Conservation (phyloP, 2,329 filamentous ascomycete genomes). For the Pezicula carpinea region DNA sequence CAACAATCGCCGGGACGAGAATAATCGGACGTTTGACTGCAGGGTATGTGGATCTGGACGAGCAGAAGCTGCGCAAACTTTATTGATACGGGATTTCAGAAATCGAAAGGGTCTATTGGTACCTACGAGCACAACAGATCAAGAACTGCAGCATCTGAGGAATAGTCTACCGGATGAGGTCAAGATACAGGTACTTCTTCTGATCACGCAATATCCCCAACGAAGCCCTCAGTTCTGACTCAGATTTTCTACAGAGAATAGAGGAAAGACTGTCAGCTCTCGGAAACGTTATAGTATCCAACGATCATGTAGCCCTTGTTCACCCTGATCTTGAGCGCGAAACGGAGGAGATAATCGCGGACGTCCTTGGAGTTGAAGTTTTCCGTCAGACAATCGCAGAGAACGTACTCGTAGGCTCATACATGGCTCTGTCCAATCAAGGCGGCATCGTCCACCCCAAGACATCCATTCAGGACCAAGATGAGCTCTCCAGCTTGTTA, state of each 20-base stretch:
- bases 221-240: background rate
- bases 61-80: background rate
- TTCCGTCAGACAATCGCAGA: slow-evolving; percentile 94
- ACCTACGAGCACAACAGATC: slow-evolving; percentile 92
- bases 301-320: slow-evolving; percentile 94
- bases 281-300: slow-evolving; percentile 93
- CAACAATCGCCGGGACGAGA: slow-evolving; percentile 91
- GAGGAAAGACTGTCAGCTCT: slow-evolving; percentile 94
- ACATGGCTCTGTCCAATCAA: slow-evolving; percentile 95
- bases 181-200: slow-evolving; percentile 59
- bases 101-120: slow-evolving; percentile 97
- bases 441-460: slow-evolving; percentile 97
- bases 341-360: slow-evolving; percentile 97
- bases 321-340: slow-evolving; percentile 96
- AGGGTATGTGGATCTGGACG: slow-evolving; percentile 52
- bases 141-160: slow-evolving; percentile 94
- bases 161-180: slow-evolving; percentile 90
- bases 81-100: slow-evolving; percentile 36
- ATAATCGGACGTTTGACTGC: slow-evolving; percentile 95
- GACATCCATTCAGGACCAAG: slow-evolving; percentile 95
- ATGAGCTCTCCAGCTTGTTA: slow-evolving; percentile 87
- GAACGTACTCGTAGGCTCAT: slow-evolving; percentile 92
- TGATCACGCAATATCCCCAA: background rate
- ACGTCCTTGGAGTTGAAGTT: slow-evolving; percentile 84
- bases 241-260: slow-evolving; percentile 60